Evolutionary conservation across 2,329 filamentous ascomycete species (phyloP), one percentile per base, ranked within the genome.

Genomic region (Fusarium annulatum): DNA sequence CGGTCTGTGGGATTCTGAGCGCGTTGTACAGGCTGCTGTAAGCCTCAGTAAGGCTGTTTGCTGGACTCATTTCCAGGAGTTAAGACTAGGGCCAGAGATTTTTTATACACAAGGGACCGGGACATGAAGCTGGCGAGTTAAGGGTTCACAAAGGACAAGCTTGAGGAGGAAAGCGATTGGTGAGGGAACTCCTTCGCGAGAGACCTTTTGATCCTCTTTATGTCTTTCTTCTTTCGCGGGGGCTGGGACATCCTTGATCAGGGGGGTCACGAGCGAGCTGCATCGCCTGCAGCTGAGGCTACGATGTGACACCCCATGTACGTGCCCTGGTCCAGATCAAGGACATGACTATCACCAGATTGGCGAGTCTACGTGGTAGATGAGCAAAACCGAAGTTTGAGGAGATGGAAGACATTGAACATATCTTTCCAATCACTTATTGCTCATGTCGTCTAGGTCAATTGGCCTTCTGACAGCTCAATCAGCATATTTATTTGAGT

Each of bases 241-340:
- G 60, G 69, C 48, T 73, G 48, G n/a, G 59, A 23, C 18, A 15
- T 33, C 21, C 9, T 38, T 19, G n/a, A 48, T 30, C 53, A 28
- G 41, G n/a, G 26, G 46, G 15, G 12, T 41, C 52, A 38, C n/a
- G 34, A 36, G 53, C 9, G 34, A 43, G 19, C 23, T 58, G 59
- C 8, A 42, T 68, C 60, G 33, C 26, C 16, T 51, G 55, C 61
- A 73, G 53, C 66, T 64, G 62, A 48, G 62, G n/a, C 16, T 39
- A 58, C 38, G 58, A 49, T 30, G 39, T 46, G 41, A 46, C 49
- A 30, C 16, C 51, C 45, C 43, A 53, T 55, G 26, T 21, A 26
- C 9, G 26, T 39, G 39, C 42, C 52, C 48, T 45, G 34, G 66
- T 52, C 57, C 41, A 28, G 39, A 45, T 23, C 18, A 42, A 45